Conservation (phyloP, 148 eudicot species). For the Spergularia bocconei region DNA sequence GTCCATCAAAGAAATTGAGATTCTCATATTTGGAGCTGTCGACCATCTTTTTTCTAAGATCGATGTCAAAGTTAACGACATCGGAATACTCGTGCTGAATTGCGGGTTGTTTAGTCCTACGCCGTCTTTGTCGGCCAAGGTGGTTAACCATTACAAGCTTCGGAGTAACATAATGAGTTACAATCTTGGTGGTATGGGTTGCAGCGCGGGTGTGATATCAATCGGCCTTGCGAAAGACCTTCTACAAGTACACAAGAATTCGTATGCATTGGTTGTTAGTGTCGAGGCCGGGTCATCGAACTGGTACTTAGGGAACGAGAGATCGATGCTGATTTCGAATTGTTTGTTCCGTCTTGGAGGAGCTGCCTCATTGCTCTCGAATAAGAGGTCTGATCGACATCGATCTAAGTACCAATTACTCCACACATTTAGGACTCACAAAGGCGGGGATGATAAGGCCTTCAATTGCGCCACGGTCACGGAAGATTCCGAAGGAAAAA, state of each 20-base stretch:
- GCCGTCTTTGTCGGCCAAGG: no score
- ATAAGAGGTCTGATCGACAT: slow-evolving; percentile 8
- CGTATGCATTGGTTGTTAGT: slow-evolving; percentile 32
- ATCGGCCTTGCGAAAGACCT: no score
- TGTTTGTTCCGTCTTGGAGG: slow-evolving; percentile 34
- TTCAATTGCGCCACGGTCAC: slow-evolving; percentile 24
- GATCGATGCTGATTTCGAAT: slow-evolving; percentile 30
- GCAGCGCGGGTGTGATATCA: no score
- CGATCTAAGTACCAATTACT: slow-evolving; percentile 28
- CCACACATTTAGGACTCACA: slow-evolving; percentile 18
- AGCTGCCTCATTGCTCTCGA: slow-evolving; percentile 29
- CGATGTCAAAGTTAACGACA: no score
- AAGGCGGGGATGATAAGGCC: slow-evolving; percentile 29
- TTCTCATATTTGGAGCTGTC: no score
- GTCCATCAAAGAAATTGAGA: no score
- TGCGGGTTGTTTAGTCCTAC: no score
- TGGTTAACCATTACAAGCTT: no score
- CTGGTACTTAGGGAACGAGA: slow-evolving; percentile 32
- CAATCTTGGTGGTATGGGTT: no score
- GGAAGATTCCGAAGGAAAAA: slow-evolving; percentile 16
- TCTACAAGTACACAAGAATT: slow-evolving; percentile 20
- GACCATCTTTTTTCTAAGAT: no score
- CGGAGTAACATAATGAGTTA: no score
- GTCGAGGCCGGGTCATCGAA: slow-evolving; percentile 27
- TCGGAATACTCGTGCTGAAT: no score